Percentiles rank a stretch among this genome's conserved stretches.
phyloP scores from a whole-genome alignment of 768 basidiomycete species.

The Cystobasidiopsis lactophilus region DNA sequence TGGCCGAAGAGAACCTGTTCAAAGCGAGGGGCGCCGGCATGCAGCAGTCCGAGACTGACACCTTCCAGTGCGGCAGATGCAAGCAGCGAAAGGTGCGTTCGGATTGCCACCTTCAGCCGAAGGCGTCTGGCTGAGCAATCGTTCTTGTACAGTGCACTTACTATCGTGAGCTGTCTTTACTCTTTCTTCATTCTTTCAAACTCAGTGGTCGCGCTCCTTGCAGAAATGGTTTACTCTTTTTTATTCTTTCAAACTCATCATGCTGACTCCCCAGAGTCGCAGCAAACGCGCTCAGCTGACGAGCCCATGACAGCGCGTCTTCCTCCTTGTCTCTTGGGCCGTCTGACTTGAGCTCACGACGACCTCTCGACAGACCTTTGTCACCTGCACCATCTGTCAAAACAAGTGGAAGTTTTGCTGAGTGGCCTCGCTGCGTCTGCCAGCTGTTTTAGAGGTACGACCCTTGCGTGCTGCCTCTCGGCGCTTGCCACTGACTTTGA shows the following conservation, averaged over 20 bases:
- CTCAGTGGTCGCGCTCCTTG: background rate
- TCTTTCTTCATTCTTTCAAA: background rate
- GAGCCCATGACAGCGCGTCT: slow-evolving; percentile 84
- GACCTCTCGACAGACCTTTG: slow-evolving; percentile 43
- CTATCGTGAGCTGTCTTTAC: background rate
- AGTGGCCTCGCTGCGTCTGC: no score
- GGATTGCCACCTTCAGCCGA: background rate
- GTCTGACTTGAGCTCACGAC: background rate
- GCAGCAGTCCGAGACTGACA: slow-evolving; percentile 82
- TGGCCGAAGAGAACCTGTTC: slow-evolving; percentile 67
- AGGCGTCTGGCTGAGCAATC: background rate
- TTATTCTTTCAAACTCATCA: background rate
- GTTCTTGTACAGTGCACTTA: background rate
- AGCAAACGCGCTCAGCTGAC: slow-evolving; percentile 90
- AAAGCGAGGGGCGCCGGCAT: slow-evolving; percentile 75
- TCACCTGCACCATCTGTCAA: slow-evolving; percentile 54
- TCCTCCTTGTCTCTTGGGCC: background rate
- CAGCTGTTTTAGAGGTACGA: no score
- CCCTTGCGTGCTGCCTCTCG: no score
- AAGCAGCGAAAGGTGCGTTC: slow-evolving; percentile 40
- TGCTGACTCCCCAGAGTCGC: slow-evolving; percentile 31
- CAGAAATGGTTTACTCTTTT: background rate
- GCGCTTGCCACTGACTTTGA: no score
- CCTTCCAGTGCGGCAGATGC: slow-evolving; percentile 90
- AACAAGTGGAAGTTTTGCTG: slow-evolving; percentile 27